Evolutionary conservation across 306 rosid genomes (phyloP), one percentile per base, ranked within the genome.

Genomic region (Arachis stenosperma): DNA sequence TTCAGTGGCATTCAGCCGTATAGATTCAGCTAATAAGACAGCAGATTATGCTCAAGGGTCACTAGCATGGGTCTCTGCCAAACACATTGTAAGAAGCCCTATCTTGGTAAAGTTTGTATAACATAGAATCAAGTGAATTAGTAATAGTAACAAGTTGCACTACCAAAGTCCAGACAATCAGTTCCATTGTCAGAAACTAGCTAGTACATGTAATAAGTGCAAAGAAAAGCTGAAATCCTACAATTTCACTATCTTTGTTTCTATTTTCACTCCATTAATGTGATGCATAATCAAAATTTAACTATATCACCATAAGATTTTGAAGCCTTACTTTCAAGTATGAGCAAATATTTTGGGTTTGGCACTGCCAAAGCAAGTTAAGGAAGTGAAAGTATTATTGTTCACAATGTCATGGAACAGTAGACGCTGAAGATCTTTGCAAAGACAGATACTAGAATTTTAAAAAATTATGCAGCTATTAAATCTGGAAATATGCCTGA

Each of bases 51-150:
- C 75, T 67, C 88, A 83, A 81, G 93, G 93, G 37, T 79, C 66
- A 80, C 76, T 90, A 22, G 73, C 74, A 61, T 86, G 93, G 93
- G 70, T 68, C 51, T 86, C 91, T 65, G 56, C 61, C 43, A 79
- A 81, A 61, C 69, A 81, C 65, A 41, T 29, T 13, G 91, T 88
- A 47, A 76, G 80, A 78, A 90, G 91, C 60, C 90, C 86, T 11
- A 79, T 90, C 60, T 83, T 82, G 36, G 77, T 83, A 36, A 68
- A 65, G 30, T 76, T 83, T 65, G 74, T 40, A 63, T 90, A 67
- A 70, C 61, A 56, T 44, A 47, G n/a, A 81, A 44, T 9, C 58
- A 71, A 36, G 69, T 67, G 60, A 33, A 22, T 22, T 22, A 22
- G 27, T 22, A 41, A 61, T 60, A 80, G 36, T n/a, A 29, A 48